Evolutionary conservation across 805 yeast species (phyloP).

Genomic region (Teunomyces stri): DNA sequence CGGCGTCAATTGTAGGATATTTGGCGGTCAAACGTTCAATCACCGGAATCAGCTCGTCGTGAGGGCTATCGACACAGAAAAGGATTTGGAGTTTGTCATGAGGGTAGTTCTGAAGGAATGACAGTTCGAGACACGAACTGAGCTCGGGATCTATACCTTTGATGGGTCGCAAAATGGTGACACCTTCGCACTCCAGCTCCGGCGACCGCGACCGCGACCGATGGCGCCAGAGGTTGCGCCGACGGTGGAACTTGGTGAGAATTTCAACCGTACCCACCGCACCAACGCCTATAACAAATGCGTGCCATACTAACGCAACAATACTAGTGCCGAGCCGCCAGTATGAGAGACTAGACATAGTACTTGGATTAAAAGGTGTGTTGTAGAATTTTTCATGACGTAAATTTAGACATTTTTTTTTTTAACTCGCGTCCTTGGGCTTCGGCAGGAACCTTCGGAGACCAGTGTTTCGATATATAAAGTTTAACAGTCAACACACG

Average conservation of each 20-base stretch:
- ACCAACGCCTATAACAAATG: slow-evolving; percentile 35
- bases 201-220: neutral
- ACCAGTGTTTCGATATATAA: neutral
- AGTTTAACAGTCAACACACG: no score
- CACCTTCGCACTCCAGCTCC: slow-evolving; percentile 35
- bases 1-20: slow-evolving; percentile 58
- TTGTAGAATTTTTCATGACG: neutral
- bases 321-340: slow-evolving; percentile 9
- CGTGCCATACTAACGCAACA: slow-evolving; percentile 37
- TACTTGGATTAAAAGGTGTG: no score
- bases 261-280: slow-evolving; percentile 41
- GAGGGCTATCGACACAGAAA: slow-evolving; percentile 66
- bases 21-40: slow-evolving; percentile 47
- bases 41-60: slow-evolving; percentile 65
- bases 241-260: slow-evolving; percentile 23
- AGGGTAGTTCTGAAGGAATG: slow-evolving; percentile 70
- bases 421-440: neutral
- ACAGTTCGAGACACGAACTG: slow-evolving; percentile 61
- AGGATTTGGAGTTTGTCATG: slow-evolving; percentile 57
- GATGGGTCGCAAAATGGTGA: slow-evolving; percentile 76
- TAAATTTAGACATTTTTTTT: neutral
- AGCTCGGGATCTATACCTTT: slow-evolving; percentile 83
- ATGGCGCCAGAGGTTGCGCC: slow-evolving; percentile 15
- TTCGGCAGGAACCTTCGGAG: neutral
- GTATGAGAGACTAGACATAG: slow-evolving; percentile 3